These are phyloP conservation scores for Ceriops tagal DNA, from an alignment of 345 rosid species.

Conservation along the genomic window DNA sequence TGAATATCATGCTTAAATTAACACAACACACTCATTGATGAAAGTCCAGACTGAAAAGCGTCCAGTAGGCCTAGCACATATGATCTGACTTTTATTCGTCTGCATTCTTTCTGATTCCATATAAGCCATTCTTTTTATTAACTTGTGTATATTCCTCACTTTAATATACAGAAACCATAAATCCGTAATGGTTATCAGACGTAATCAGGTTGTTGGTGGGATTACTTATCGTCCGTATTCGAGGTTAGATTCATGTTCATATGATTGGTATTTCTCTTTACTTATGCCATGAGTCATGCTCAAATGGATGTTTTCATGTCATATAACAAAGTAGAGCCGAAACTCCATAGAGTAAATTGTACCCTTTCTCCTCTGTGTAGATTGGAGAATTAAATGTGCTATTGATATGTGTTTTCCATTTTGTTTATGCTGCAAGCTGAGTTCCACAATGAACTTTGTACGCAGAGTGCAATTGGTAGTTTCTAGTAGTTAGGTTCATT, in stretches of 20 bases:
- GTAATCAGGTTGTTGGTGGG: conserved; percentile 89
- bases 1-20: background rate
- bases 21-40: background rate
- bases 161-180: conserved; percentile 72
- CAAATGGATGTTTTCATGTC: too few relatives aligned
- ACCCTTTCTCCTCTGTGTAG: background rate
- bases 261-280: background rate
- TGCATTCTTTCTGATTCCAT: background rate
- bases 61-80: too few relatives aligned
- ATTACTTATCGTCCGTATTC: conserved; percentile 96
- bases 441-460: background rate
- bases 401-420: background rate
- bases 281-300: too few relatives aligned
- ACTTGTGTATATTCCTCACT: conserved; percentile 9
- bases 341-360: background rate
- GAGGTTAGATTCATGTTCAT: conserved; percentile 46
- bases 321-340: background rate
- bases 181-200: conserved; percentile 95
- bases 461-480: too few relatives aligned
- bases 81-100: too few relatives aligned
- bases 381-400: background rate
- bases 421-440: conserved; percentile 2
- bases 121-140: background rate
- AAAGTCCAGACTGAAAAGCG: background rate
- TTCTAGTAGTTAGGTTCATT: too few relatives aligned